Conservation (phyloP, 768 basidiomycete genomes). For the Kwoniella shandongensis region DNA sequence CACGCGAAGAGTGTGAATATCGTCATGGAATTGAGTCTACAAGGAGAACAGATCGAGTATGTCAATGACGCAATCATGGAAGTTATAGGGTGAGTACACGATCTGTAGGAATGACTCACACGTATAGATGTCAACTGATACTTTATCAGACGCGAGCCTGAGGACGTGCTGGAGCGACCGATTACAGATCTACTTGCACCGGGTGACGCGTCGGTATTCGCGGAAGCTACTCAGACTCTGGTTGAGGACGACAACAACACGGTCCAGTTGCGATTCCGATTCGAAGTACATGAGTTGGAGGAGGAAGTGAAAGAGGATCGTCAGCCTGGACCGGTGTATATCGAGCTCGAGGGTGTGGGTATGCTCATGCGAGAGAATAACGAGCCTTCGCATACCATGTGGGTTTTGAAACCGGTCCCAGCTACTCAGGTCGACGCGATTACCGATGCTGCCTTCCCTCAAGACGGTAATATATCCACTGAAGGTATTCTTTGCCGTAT, state of each 20-base stretch:
- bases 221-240: constrained; percentile 78
- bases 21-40: constrained; percentile 87
- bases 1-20: constrained; percentile 94
- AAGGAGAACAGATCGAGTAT: constrained; percentile 93
- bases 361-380: constrained; percentile 97
- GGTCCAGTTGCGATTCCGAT: constrained; percentile 83
- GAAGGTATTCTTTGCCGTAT: constrained; percentile 91
- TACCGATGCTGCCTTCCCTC: constrained; percentile 62
- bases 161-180: constrained; percentile 71
- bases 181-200: constrained; percentile 79
- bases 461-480: constrained; percentile 68
- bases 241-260: constrained; percentile 91
- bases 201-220: constrained; percentile 77
- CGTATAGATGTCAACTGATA: constrained; percentile 21
- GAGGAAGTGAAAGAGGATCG: constrained; percentile 54
- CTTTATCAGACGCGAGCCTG: constrained; percentile 70
- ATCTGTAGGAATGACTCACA: constrained; percentile 57
- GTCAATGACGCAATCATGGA: constrained; percentile 93
- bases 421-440: constrained; percentile 28
- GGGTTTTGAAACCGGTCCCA: constrained; percentile 74
- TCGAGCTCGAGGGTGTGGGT: constrained; percentile 94
- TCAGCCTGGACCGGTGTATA: constrained; percentile 56
- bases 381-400: constrained; percentile 92
- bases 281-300: constrained; percentile 68
- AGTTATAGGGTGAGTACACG: constrained; percentile 61